Evolutionary conservation across 306 rosid genomes (phyloP).

Genomic region (Trifolium pratense): DNA sequence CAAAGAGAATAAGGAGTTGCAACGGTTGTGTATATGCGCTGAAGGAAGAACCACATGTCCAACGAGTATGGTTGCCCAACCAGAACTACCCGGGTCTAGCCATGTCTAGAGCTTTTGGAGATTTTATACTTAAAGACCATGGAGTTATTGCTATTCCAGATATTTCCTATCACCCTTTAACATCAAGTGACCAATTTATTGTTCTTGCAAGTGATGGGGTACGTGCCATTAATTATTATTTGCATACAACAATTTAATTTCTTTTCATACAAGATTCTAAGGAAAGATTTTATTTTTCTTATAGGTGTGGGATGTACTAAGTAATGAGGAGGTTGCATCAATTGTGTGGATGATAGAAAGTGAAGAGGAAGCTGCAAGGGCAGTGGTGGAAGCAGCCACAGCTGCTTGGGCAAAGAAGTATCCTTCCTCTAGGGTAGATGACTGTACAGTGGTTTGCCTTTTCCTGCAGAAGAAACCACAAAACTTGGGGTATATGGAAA

Average conservation of each 20-base stretch:
- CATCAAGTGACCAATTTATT: slow-evolving; percentile 59
- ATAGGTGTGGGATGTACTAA: slow-evolving; percentile 81
- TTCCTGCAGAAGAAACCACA: slow-evolving; percentile 45
- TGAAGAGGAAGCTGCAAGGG: slow-evolving; percentile 63
- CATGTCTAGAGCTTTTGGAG: slow-evolving; percentile 88
- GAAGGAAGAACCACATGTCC: slow-evolving; percentile 64
- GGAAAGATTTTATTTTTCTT: background rate
- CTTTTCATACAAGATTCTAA: background rate
- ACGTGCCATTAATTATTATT: background rate
- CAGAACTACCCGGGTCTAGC: slow-evolving; percentile 69
- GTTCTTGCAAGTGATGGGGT: slow-evolving; percentile 80
- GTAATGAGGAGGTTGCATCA: slow-evolving; percentile 62
- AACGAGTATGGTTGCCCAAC: slow-evolving; percentile 69
- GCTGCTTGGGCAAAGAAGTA: slow-evolving; percentile 60
- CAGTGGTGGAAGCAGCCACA: slow-evolving; percentile 64
- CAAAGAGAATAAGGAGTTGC: slow-evolving; percentile 61
- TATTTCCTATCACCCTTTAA: slow-evolving; percentile 51
- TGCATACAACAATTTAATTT: background rate
- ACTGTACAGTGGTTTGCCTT: slow-evolving; percentile 66
- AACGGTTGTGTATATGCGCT: slow-evolving; percentile 67
- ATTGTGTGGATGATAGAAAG: slow-evolving; percentile 59
- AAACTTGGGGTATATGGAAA: background rate
- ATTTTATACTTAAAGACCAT: slow-evolving; percentile 68
- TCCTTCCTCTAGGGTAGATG: slow-evolving; percentile 60
- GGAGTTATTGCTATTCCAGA: slow-evolving; percentile 73